Base-by-base conservation (phyloP, 2,329 filamentous ascomycete species). In the Lizonia empirigonia region DNA sequence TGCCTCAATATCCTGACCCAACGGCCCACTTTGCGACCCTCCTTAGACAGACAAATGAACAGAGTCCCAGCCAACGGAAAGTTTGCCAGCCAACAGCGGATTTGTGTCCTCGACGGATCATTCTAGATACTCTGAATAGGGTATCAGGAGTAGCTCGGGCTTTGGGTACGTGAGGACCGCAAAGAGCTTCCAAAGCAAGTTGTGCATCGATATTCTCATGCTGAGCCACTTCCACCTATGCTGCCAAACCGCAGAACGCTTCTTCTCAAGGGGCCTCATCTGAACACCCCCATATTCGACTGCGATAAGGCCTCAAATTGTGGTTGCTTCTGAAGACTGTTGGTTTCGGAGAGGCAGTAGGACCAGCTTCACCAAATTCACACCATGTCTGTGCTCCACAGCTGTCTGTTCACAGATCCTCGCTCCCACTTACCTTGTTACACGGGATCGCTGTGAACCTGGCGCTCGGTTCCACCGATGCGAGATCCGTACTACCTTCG, bases 391-490 rank as follows among this genome's bases (percentile, higher is more conserved):
- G 16, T 22, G 36, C 15, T 18, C n/a, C n/a, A n/a, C n/a, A n/a
- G n/a, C n/a, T n/a, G 42, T 44, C 37, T 50, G 38, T 41, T 44
- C 54, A 55, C 42, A 55, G 39, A 41, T 46, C 39, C 48, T 55
- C 58, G 53, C 61, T 57, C 60, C 38, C 46, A 60, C 50, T 39
- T 55, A 50, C 40, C 50, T 53, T 53, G 68, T 70, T 58, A 60
- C 64, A 69, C 67, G 50, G 60, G 60, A 72, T 69, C 68, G 64
- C 56, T 58, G 50, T 63, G 60, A 60, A 69, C 66, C 68, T 70
- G 68, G 63, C 56, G 53, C 57, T 55, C 63, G 70, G 70, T 70
- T 63, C 59, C 67, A 71, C 68, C 45, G 56, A 69, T 73, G 68
- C 69, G 62, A 71, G 70, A 73, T 72, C 60, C 49, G 65, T 71